These are phyloP conservation scores for Aquanectria penicillioides DNA, from an alignment of 2,329 filamentous ascomycete species.

Conservation along the genomic window DNA sequence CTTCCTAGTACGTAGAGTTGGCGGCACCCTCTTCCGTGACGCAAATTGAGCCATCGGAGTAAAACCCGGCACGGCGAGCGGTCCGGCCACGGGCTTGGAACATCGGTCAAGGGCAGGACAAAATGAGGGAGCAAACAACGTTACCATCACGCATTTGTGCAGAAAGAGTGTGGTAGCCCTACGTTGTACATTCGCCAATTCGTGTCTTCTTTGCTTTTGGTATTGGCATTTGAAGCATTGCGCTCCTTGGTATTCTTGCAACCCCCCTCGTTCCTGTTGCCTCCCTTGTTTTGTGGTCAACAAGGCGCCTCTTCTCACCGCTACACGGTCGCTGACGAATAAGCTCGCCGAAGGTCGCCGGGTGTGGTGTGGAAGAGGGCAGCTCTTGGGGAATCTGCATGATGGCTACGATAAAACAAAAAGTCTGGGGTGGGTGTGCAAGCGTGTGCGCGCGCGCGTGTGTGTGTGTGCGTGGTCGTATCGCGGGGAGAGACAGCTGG, in stretches of 20 bases:
- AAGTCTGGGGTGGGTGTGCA: conserved; percentile 17
- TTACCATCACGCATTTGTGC: conserved; percentile 9
- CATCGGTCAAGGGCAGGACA: not conserved
- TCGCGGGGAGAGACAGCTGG: conserved; percentile 17
- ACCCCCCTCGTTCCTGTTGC: too few relatives aligned
- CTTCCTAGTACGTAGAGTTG: too few relatives aligned
- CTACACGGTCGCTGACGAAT: conserved; percentile 34
- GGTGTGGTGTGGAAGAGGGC: conserved; percentile 35
- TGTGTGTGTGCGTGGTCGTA: conserved; percentile 19
- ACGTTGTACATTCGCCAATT: not conserved
- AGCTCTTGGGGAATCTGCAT: conserved; percentile 9
- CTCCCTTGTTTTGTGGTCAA: conserved; percentile 7
- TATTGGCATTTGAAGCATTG: not conserved
- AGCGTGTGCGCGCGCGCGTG: conserved; percentile 4
- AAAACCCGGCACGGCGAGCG: too few relatives aligned
- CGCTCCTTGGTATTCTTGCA: not conserved
- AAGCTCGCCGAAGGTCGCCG: conserved; percentile 26
- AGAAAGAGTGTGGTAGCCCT: conserved; percentile 3
- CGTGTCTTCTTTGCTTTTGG: conserved; percentile 1
- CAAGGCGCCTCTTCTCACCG: conserved; percentile 28
- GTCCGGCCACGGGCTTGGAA: too few relatives aligned
- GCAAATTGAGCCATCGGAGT: too few relatives aligned
- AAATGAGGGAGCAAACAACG: conserved; percentile 7
- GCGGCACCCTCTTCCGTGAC: not conserved
- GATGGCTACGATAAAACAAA: conserved; percentile 12